A percentile compares a stretch with the other conserved stretches of the same genome.
Conservation (phyloP, 169 alveolate species). For the Eimeria sp. region DNA sequence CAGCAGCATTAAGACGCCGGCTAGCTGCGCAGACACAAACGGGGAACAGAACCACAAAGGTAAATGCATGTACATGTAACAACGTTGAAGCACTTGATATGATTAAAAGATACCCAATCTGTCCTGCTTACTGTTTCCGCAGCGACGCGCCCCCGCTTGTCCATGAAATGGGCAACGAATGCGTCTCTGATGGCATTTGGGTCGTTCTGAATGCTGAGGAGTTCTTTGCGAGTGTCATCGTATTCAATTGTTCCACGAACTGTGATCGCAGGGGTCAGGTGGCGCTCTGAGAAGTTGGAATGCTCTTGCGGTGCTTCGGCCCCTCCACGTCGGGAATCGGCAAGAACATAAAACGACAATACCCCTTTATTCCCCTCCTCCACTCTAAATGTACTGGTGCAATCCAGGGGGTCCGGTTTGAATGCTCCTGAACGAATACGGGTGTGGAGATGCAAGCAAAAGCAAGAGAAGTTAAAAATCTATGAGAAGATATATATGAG, state of each 20-base stretch:
- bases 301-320: not conserved
- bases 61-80: not conserved
- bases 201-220: constrained; percentile 60
- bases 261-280: constrained; percentile 20
- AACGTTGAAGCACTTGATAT: not conserved
- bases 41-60: not conserved
- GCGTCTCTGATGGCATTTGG: constrained; percentile 72
- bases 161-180: constrained; percentile 35
- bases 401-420: constrained; percentile 48
- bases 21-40: constrained; percentile 12
- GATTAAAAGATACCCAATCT: not conserved
- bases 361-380: constrained; percentile 2
- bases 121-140: constrained; percentile 61
- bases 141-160: constrained; percentile 33
- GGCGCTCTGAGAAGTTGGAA: not conserved
- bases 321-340: not conserved
- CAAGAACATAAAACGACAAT: not conserved
- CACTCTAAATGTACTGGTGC: constrained; percentile 1
- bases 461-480: not conserved
- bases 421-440: not conserved
- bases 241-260: constrained; percentile 34
- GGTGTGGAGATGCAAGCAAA: not conserved
- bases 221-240: constrained; percentile 64
- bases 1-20: constrained; percentile 54
- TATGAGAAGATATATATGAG: too few species aligned